Evolutionary conservation across 176 grass and related monocot species (phyloP).

Genomic region (Elaeis guineensis): DNA sequence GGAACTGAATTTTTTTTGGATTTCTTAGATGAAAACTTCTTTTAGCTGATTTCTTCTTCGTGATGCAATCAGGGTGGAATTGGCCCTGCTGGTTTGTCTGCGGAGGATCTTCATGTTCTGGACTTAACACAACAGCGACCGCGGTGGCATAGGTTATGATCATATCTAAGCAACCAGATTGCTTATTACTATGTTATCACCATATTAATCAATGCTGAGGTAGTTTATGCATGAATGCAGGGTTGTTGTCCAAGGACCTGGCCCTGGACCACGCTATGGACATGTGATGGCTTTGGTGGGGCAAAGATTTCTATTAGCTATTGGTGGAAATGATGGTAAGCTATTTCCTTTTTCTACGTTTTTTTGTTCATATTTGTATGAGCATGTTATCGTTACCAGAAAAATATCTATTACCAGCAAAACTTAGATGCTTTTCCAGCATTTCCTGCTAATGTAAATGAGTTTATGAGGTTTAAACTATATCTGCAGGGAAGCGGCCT

Average conservation of each 20-base stretch:
- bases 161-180: slow-evolving; percentile 2
- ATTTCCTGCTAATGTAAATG: background rate
- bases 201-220: slow-evolving; percentile 26
- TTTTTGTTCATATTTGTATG: background rate
- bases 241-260: slow-evolving; percentile 98
- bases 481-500: slow-evolving; percentile 69
- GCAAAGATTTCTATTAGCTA: slow-evolving; percentile 95
- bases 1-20: no score
- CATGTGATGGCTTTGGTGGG: slow-evolving; percentile 99
- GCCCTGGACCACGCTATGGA: slow-evolving; percentile 94
- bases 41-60: background rate
- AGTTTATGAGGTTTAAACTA: background rate
- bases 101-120: slow-evolving; percentile 99
- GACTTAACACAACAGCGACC: slow-evolving; percentile 92
- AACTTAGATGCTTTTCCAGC: background rate
- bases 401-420: background rate
- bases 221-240: slow-evolving; percentile 33
- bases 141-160: slow-evolving; percentile 95
- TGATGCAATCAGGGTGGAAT: slow-evolving; percentile 76
- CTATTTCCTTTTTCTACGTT: slow-evolving; percentile 20
- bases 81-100: slow-evolving; percentile 96
- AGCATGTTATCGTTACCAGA: background rate
- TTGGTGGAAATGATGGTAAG: slow-evolving; percentile 99
- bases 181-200: slow-evolving; percentile 9
- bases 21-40: background rate